Evolutionary conservation across 345 rosid genomes (phyloP).

Genomic region (Citrus medica): DNA sequence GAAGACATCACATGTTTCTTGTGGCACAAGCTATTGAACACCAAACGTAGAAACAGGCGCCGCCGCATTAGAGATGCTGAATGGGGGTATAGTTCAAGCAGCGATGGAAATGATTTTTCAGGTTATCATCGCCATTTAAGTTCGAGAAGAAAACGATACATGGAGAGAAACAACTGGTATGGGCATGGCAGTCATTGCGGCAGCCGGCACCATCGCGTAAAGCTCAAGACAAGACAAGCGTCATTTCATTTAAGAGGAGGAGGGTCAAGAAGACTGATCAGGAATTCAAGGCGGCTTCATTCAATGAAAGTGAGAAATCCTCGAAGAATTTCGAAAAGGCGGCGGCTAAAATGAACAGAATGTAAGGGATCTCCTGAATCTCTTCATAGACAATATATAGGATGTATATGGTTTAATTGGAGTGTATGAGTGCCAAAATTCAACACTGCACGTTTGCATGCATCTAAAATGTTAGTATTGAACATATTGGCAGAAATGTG

Average conservation of each 20-base stretch:
- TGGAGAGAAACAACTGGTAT: constrained; percentile 15
- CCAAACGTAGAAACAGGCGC: constrained; percentile 32
- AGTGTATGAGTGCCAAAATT: neutral
- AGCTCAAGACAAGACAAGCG: constrained; percentile 33
- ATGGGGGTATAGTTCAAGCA: constrained; percentile 20
- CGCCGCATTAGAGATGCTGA: constrained; percentile 41
- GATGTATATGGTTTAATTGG: neutral
- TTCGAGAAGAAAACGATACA: constrained; percentile 25
- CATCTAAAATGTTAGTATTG: no score
- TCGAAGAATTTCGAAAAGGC: constrained; percentile 24
- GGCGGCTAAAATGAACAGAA: constrained; percentile 5
- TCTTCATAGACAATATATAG: neutral
- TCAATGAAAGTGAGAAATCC: constrained; percentile 5
- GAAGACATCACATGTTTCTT: constrained; percentile 41
- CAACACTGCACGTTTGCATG: no score
- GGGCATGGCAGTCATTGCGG: neutral
- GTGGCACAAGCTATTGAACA: constrained; percentile 46
- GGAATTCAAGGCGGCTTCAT: constrained; percentile 31
- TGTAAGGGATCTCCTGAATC: neutral
- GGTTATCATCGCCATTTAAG: constrained; percentile 1
- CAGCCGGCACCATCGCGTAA: constrained; percentile 21
- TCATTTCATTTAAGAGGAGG: constrained; percentile 38
- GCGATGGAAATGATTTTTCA: constrained; percentile 14
- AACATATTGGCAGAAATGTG: no score
- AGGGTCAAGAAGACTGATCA: constrained; percentile 37